Base-by-base conservation (phyloP, 305 asterid species). In the Rubia tinctorum region DNA sequence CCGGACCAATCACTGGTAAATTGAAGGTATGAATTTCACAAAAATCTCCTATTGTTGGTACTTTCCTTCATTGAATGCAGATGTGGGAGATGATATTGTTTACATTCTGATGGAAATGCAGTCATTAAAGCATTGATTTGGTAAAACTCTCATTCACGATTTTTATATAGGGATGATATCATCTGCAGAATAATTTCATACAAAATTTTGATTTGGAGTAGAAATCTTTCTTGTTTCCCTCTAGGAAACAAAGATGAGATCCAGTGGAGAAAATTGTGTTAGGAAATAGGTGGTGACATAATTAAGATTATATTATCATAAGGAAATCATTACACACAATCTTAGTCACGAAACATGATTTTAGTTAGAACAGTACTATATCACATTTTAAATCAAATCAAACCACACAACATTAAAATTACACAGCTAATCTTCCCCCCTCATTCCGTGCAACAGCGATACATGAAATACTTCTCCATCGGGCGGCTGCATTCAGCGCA, bases 381-480 rank as follows among this genome's bases (percentile, higher is more conserved):
- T 34, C 27, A 12, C 3, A n/a, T 37, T 40, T n/a, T 27, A 63
- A 68, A 68, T 15, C 72, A 53, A 69, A 42, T 15, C 72, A 53
- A 69, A 42, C 44, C 60, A 66, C 60, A 66, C 51, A 40, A 66
- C 44, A 15, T 30, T 23, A 40, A 30, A 9, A 42, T 47, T 10
- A 2, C 7, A 5, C 20, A 40, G 30, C 37, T 17, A 42, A 58
- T 2, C 56, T 49, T 49, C 56, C 25, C 11, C 37, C 25, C 65
- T 84, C 86, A 93, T 56, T 93, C 96, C 5, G 43, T 70, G 86
- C 98, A 93, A 73, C 98, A 90, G 15, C 96, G 94, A 62, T 84
- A 93, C 98, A 91, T 87, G 65, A 76, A 80, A 73, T 71, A 91
- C 88, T 87, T 91, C 81, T 91, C 97, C 98, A 93, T 93, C 2